phyloP scores from a whole-genome alignment of 2,329 filamentous ascomycete species.

The Reticulascus tulasneorum region DNA sequence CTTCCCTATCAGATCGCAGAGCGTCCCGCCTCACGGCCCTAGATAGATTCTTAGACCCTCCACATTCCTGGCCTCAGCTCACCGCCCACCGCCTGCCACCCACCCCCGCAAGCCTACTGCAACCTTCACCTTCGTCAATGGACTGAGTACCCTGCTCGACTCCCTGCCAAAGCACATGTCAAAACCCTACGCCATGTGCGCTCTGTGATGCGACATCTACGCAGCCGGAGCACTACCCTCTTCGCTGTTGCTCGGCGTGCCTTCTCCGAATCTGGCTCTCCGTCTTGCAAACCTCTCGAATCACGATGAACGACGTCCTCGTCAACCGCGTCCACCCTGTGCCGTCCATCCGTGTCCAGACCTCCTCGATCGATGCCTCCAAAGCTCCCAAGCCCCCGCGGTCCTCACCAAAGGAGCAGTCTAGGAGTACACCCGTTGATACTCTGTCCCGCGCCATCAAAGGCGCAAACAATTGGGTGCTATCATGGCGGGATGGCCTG shows the following conservation, averaged over 20 bases:
- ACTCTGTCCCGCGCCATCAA: constrained; percentile 28
- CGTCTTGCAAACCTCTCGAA: background rate
- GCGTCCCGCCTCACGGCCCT: too few relatives aligned
- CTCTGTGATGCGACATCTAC: constrained; percentile 12
- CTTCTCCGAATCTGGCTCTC: background rate
- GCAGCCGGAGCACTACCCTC: constrained; percentile 2
- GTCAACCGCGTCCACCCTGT: constrained; percentile 12
- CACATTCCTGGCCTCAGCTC: too few relatives aligned
- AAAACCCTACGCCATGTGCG: constrained; percentile 3
- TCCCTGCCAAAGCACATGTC: constrained; percentile 8
- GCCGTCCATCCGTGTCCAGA: constrained; percentile 7
- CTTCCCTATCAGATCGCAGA: too few relatives aligned
- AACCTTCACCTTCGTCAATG: too few relatives aligned
- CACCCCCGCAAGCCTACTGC: too few relatives aligned
- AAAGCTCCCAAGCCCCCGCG: background rate
- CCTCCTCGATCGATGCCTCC: too few relatives aligned
- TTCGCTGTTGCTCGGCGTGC: background rate
- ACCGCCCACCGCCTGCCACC: too few relatives aligned
- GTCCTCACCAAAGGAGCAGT: constrained; percentile 10
- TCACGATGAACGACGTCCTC: constrained; percentile 15
- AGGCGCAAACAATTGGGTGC: constrained; percentile 35
- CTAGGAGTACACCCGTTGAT: constrained; percentile 8
- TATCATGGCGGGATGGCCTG: constrained; percentile 51
- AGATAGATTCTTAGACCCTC: too few relatives aligned
- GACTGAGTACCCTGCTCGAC: constrained; percentile 7